These are phyloP conservation scores for Raffaelea arxii DNA, from an alignment of 2,329 filamentous ascomycete genomes.

Conservation along the genomic window DNA sequence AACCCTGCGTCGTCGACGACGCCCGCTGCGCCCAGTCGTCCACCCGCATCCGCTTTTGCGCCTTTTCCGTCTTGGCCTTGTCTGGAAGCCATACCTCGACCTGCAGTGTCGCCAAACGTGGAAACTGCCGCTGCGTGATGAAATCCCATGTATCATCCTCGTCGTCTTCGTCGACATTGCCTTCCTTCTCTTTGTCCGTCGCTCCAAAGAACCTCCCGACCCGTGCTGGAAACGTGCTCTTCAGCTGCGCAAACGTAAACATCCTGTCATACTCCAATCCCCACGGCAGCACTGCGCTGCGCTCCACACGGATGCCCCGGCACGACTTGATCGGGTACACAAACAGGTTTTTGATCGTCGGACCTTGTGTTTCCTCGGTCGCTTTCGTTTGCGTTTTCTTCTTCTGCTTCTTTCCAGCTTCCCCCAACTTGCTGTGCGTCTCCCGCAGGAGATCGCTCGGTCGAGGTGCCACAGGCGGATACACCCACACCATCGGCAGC, in stretches of 20 bases:
- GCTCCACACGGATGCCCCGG: constrained; percentile 60
- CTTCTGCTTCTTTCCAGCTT: constrained; percentile 12
- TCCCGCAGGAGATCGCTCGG: constrained; percentile 43
- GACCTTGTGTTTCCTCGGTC: not conserved
- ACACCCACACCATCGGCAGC: constrained; percentile 42
- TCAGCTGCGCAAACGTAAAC: constrained; percentile 69
- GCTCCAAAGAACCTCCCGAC: constrained; percentile 15
- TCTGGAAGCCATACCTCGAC: constrained; percentile 63
- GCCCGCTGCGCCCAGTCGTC: constrained; percentile 24
- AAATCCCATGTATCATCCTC: constrained; percentile 54
- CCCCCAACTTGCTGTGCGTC: constrained; percentile 41
- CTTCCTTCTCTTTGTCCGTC: constrained; percentile 23
- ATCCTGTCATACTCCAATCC: constrained; percentile 74
- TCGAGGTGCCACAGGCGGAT: constrained; percentile 43
- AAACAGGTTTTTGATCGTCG: constrained; percentile 55
- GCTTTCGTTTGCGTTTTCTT: not conserved
- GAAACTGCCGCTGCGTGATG: constrained; percentile 59
- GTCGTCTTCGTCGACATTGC: constrained; percentile 16
- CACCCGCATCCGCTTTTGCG: constrained; percentile 14
- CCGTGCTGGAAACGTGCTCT: constrained; percentile 34
- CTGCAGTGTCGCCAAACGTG: constrained; percentile 60
- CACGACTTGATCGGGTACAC: constrained; percentile 83
- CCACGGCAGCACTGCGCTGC: constrained; percentile 52
- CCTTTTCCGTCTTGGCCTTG: constrained; percentile 39
- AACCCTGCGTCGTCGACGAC: constrained; percentile 38